These are phyloP conservation scores for Cymbopogon flexuosus DNA, from an alignment of 202 grass and related monocot genomes.

Conservation along the genomic window DNA sequence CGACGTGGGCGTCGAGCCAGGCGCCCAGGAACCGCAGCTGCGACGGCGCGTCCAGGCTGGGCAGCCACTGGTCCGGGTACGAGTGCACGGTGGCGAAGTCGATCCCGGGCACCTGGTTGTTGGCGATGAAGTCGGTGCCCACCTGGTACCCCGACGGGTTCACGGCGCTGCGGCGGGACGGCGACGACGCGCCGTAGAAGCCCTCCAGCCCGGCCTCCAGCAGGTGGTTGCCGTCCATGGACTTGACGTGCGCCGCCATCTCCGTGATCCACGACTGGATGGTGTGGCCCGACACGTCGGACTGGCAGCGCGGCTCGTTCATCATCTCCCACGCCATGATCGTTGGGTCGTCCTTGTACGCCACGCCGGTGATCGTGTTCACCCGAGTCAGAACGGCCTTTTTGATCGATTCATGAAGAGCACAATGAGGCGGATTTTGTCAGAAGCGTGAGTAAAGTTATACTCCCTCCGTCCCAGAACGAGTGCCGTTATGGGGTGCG, in stretches of 20 bases:
- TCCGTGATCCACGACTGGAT: slow-evolving; percentile 87
- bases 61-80: slow-evolving; percentile 89
- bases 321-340: slow-evolving; percentile 97
- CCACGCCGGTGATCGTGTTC: slow-evolving; percentile 69
- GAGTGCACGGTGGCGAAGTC: slow-evolving; percentile 93
- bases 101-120: slow-evolving; percentile 57
- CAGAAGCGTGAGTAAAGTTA: not conserved
- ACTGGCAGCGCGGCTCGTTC: slow-evolving; percentile 90
- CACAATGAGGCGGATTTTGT: not conserved
- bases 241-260: slow-evolving; percentile 86
- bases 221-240: slow-evolving; percentile 76
- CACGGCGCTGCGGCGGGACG: not conserved
- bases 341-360: slow-evolving; percentile 92
- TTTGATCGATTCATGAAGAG: not conserved
- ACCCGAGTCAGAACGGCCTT: slow-evolving; percentile 68
- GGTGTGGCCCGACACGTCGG: slow-evolving; percentile 54
- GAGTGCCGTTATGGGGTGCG: too few species aligned
- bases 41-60: slow-evolving; percentile 30
- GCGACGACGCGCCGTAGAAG: slow-evolving; percentile 63
- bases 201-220: slow-evolving; percentile 83
- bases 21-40: slow-evolving; percentile 61
- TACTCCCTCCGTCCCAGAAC: too few species aligned
- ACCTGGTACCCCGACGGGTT: slow-evolving; percentile 57
- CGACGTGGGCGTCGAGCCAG: slow-evolving; percentile 77
- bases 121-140: slow-evolving; percentile 90